A percentile compares a stretch with the other conserved stretches of the same genome.
These are phyloP conservation scores for Alopecurus myosuroides DNA, from an alignment of 176 grass and related monocot genomes.

Conservation along the genomic window DNA sequence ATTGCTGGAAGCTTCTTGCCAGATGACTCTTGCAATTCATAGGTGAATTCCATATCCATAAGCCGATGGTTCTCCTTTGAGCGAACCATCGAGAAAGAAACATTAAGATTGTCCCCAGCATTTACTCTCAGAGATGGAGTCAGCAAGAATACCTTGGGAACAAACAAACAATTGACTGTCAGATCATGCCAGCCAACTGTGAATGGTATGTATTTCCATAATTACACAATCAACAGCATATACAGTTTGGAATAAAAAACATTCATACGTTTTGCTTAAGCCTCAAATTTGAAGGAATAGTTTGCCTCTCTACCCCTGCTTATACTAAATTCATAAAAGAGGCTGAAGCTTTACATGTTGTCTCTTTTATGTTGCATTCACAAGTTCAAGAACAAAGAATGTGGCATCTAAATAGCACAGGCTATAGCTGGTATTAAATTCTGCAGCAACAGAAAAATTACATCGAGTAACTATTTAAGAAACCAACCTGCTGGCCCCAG, in stretches of 20 bases:
- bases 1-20: constrained; percentile 61
- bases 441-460: background rate
- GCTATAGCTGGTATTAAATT: background rate
- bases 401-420: background rate
- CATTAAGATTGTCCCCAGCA: constrained; percentile 64
- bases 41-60: constrained; percentile 86
- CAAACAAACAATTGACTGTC: background rate
- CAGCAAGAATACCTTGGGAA: constrained; percentile 77
- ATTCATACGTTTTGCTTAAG: background rate
- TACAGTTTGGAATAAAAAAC: constrained; percentile 6
- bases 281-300: background rate
- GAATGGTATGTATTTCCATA: background rate
- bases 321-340: background rate
- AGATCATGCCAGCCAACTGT: constrained; percentile 8
- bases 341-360: background rate
- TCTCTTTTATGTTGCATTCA: background rate
- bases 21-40: constrained; percentile 65
- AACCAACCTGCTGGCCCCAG: constrained; percentile 95
- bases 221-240: background rate
- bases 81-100: constrained; percentile 84
- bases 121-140: constrained; percentile 57
- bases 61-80: constrained; percentile 93
- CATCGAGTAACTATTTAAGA: background rate
- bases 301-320: background rate
- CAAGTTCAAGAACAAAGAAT: background rate